Evolutionary conservation across 1,139 yeast genomes (phyloP), one percentile per base, ranked within the genome.

Genomic region (Candida pseudocylindracea): DNA sequence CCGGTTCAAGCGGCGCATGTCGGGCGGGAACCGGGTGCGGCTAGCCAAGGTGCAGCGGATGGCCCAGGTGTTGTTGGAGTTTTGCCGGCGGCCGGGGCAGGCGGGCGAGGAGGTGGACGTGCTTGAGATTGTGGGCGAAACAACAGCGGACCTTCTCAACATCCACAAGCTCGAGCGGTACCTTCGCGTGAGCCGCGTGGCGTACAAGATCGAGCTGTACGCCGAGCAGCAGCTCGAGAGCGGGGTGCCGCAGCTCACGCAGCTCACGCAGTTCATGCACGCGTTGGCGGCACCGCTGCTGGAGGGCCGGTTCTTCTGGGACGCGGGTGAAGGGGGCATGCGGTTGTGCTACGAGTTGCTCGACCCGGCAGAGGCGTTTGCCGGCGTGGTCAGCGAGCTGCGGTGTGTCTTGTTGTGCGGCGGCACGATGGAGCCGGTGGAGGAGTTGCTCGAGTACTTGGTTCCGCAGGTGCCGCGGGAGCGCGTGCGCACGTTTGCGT

Each of bases 351-450:
- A 85, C 42, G 64, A 83, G 61, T 53, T 83, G 10, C 55, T 85
- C 10, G 94, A 85, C 44, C 93, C 95, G 2, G 70, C 85, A 36
- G 67, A 65, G 33, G 57, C 69, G 2, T 81, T 85, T 45, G 59
- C 60, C 37, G 73, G 71, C 10, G 57, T 85, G 2, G 67, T 80
- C 0, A 67, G 68, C 7, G 64, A 71, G 27, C 64, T 85, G 0
- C 64, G 62, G 40, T 75, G 91, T 46, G 74, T 85, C 0, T 57
- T 85, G 3, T 49, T 85, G 6, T 92, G 94, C 9, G 98, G 98
- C 28, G 98, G 98, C 12, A 85, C 98, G 0, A 83, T 85, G 95
- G 92, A 81, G 45, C 98, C 98, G 0, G 60, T 73, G 36, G 49
- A 60, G 11, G 95, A 85, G 41, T 78, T 74, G 44, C 51, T 62